Conservation (phyloP, 176 grass and related monocot species). For the Neostapfia colusana region DNA sequence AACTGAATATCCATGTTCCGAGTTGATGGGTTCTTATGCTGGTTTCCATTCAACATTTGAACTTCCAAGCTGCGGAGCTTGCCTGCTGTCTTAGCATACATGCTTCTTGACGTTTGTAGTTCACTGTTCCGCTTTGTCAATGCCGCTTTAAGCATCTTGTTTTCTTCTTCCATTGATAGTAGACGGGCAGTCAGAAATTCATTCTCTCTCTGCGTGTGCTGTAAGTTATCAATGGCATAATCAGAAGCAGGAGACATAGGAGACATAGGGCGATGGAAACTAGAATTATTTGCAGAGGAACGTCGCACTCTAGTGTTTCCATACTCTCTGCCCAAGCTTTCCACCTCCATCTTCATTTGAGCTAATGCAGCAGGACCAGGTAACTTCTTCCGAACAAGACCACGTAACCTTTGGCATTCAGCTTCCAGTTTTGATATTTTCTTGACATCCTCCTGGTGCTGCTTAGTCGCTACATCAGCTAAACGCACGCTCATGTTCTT, state of each 20-base stretch:
- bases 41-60: slow-evolving; percentile 63
- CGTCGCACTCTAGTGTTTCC: slow-evolving; percentile 75
- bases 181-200: slow-evolving; percentile 83
- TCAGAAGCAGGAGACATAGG: slow-evolving; percentile 54
- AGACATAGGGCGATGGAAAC: slow-evolving; percentile 49
- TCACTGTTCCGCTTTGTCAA: slow-evolving; percentile 85
- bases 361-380: slow-evolving; percentile 92
- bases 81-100: slow-evolving; percentile 72
- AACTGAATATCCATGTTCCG: slow-evolving; percentile 64
- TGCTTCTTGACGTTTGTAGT: slow-evolving; percentile 79
- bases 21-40: slow-evolving; percentile 55
- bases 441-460: slow-evolving; percentile 83
- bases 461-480: slow-evolving; percentile 94
- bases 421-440: slow-evolving; percentile 97
- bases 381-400: slow-evolving; percentile 94
- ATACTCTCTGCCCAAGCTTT: slow-evolving; percentile 78
- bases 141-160: slow-evolving; percentile 90
- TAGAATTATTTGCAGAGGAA: slow-evolving; percentile 62
- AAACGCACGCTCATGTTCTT: slow-evolving; percentile 93
- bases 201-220: slow-evolving; percentile 84
- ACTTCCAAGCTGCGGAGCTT: slow-evolving; percentile 83
- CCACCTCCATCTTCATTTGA: slow-evolving; percentile 99
- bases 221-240: slow-evolving; percentile 62
- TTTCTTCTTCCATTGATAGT: slow-evolving; percentile 91
- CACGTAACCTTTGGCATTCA: slow-evolving; percentile 92